Evolutionary conservation across 2,329 filamentous ascomycete genomes (phyloP).

Genomic region (Ceratocystis harringtonii): DNA sequence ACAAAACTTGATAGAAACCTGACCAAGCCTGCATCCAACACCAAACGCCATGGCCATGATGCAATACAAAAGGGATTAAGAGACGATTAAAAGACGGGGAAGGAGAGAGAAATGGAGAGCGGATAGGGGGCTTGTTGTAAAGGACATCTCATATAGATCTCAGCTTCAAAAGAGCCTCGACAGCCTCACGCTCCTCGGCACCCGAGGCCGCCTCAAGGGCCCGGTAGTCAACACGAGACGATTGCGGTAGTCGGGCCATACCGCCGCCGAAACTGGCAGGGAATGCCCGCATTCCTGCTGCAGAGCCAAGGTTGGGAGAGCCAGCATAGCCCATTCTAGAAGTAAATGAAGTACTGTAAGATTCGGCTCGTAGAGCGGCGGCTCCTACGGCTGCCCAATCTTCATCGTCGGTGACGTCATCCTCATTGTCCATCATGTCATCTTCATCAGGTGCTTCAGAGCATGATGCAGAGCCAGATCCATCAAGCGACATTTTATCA

Average conservation of each 20-base stretch:
- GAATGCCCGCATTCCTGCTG: conserved; percentile 34
- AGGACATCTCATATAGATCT: conserved; percentile 50
- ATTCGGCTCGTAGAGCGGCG: conserved; percentile 59
- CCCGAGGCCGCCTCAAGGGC: conserved; percentile 38
- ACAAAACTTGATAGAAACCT: conserved; percentile 5
- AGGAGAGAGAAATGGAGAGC: neutral
- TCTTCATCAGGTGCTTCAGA: conserved; percentile 57
- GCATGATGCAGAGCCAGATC: conserved; percentile 55
- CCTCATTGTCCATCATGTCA: conserved; percentile 57
- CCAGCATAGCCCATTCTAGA: conserved; percentile 26
- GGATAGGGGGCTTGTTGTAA: conserved; percentile 19
- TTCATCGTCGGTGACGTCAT: conserved; percentile 85
- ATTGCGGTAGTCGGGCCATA: conserved; percentile 40
- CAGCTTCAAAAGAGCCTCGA: conserved; percentile 66
- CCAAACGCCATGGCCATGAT: conserved; percentile 12
- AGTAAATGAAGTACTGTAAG: conserved; percentile 40
- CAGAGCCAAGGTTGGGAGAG: conserved; percentile 34
- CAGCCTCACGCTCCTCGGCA: conserved; percentile 64
- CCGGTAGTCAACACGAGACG: conserved; percentile 22
- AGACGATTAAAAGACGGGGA: neutral
- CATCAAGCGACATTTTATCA: conserved; percentile 84
- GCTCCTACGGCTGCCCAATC: conserved; percentile 88
- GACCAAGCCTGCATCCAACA: conserved; percentile 5
- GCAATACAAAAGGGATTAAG: conserved; percentile 7
- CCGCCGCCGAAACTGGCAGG: conserved; percentile 31